These are phyloP conservation scores for Pythium myriotylum DNA, from an alignment of 352 stramenopile species.

Conservation along the genomic window DNA sequence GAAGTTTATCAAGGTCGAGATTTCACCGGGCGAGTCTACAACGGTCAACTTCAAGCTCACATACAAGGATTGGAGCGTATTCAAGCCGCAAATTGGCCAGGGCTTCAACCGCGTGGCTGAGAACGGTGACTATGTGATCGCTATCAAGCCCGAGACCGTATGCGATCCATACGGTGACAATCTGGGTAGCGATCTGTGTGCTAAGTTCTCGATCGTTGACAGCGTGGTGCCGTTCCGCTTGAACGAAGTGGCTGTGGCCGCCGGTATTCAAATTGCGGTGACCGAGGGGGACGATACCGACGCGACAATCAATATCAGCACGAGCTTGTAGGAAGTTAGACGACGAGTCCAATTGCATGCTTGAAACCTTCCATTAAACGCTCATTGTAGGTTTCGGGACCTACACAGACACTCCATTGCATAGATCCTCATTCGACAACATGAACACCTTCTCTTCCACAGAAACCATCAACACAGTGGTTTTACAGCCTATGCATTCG, in stretches of 20 bases:
- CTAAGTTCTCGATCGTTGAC: slow-evolving; percentile 27
- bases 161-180: slow-evolving; percentile 33
- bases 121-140: slow-evolving; percentile 58
- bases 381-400: too few relatives aligned
- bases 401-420: too few relatives aligned
- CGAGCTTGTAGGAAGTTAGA: too few relatives aligned
- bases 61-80: slow-evolving; percentile 57
- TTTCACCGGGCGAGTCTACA: slow-evolving; percentile 32
- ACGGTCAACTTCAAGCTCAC: slow-evolving; percentile 50
- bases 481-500: too few relatives aligned
- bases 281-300: too few relatives aligned
- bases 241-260: not conserved
- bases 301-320: too few relatives aligned
- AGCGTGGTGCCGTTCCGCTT: slow-evolving; percentile 6
- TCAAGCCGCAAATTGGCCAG: slow-evolving; percentile 42
- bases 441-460: too few relatives aligned
- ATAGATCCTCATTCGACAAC: too few relatives aligned
- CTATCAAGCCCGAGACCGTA: slow-evolving; percentile 57
- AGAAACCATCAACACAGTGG: too few relatives aligned
- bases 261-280: too few relatives aligned
- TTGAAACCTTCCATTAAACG: too few relatives aligned
- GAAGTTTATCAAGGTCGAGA: slow-evolving; percentile 65
- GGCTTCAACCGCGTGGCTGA: slow-evolving; percentile 43
- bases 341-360: too few relatives aligned
- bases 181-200: slow-evolving; percentile 27